Conservation (phyloP, 108 stramenopile genomes). For the Cyclotella baltica region DNA sequence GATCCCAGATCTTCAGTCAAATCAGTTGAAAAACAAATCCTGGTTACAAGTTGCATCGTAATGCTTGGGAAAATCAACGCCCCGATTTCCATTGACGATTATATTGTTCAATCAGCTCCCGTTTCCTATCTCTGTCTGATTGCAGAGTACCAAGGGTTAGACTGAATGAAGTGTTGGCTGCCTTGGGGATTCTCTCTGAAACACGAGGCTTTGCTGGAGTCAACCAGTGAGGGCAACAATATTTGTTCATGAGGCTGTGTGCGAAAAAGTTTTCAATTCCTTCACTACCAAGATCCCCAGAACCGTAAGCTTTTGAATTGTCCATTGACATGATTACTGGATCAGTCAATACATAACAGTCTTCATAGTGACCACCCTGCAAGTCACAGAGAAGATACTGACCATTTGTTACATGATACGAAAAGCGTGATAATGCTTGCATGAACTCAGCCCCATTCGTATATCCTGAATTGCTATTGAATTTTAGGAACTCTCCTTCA, state of each 20-base stretch:
- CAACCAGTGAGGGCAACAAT: not conserved
- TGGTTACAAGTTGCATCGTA: too few species aligned
- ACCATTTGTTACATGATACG: not conserved
- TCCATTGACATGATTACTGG: not conserved
- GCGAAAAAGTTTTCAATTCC: not conserved
- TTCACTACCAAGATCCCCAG: not conserved
- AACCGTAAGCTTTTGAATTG: not conserved
- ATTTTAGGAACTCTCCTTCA: not conserved
- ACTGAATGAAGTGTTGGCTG: too few species aligned
- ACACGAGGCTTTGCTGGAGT: not conserved
- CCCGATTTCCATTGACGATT: too few species aligned
- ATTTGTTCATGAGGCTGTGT: not conserved
- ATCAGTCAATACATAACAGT: not conserved
- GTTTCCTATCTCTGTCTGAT: too few species aligned
- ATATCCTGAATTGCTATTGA: not conserved
- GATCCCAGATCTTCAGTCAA: too few species aligned
- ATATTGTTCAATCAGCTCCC: too few species aligned
- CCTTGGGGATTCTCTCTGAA: too few species aligned
- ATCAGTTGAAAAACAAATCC: too few species aligned
- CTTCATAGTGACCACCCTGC: not conserved
- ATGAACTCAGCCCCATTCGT: not conserved
- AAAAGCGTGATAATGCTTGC: not conserved
- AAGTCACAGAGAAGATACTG: not conserved
- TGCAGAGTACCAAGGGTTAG: too few species aligned
- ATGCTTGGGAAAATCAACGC: too few species aligned